Evolutionary conservation across 768 basidiomycete species (phyloP), one percentile per base, ranked within the genome.

Genomic region (Russula brevipes): DNA sequence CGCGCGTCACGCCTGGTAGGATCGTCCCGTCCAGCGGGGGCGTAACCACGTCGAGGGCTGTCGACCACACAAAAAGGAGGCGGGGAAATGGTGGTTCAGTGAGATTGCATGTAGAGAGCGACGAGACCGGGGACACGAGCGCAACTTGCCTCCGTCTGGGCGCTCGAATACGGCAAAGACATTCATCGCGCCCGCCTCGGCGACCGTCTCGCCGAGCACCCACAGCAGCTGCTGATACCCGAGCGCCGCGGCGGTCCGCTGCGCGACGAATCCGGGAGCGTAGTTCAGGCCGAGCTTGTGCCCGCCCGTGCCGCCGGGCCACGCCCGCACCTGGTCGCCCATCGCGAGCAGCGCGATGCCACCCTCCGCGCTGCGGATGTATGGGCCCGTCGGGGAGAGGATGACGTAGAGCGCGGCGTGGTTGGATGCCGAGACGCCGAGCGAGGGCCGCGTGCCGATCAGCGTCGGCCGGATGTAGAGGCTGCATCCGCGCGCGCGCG

Each of bases 11-110:
- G 50, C 95, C 93, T 2, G 94, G 94, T 2, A 98, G 83, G 70
- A 98, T 92, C 75, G 91, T 88, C 54, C 94, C 94, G 72, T 90
- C 92, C 63, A 97, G 77, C 14, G 92, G 89, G 2, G 95, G 91
- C 1, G 96, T 97, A 66, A 92, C 79, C 57, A 97, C 80, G 72
- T 98, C 93, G 62, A 84, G 73, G n/a, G 78, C 87, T 90, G 68
- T 42, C 0, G 35, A 14, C 17, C 8, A 35, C 5, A 14, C 3
- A 49, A 7, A 49, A 7, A 9, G 11, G 31, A 31, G 10, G 35
- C 5, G 19, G 16, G 5, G 1, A 8, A n/a, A 44, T 9, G 39
- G 19, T 31, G 83, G n/a, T 14, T 4, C 11, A 38, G 17, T 33
- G 36, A 35, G 38, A 39, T 39, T 7, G 38, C 9, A 39, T 39